These are phyloP conservation scores for Chytridium lagenaria DNA, from an alignment of 371 early-diverging fungal species.

Conservation along the genomic window DNA sequence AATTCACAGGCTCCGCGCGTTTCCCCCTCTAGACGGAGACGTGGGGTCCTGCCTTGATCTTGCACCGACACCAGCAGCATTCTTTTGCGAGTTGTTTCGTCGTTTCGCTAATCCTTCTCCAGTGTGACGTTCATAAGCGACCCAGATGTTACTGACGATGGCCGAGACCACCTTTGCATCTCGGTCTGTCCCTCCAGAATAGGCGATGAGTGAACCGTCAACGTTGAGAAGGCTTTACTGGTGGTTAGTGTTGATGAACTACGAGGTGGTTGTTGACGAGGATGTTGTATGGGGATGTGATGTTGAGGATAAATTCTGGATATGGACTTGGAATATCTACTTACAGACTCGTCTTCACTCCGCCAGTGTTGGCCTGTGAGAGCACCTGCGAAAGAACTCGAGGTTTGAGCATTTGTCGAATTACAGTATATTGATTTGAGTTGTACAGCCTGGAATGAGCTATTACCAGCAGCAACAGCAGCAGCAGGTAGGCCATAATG, in stretches of 20 bases:
- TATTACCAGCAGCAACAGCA: too few relatives aligned
- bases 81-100: conserved; percentile 15
- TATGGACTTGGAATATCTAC: conserved; percentile 16
- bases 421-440: too few relatives aligned
- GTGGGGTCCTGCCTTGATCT: too few relatives aligned
- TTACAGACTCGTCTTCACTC: conserved; percentile 71
- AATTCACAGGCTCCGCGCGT: background rate
- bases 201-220: conserved; percentile 76
- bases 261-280: background rate
- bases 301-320: background rate
- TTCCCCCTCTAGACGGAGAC: background rate
- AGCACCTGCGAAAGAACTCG: conserved; percentile 74
- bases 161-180: conserved; percentile 74
- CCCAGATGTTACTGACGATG: conserved; percentile 80
- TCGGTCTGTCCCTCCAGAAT: conserved; percentile 65
- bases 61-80: too few relatives aligned
- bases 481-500: too few relatives aligned
- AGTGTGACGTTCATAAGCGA: conserved; percentile 70
- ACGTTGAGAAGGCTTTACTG: conserved; percentile 66
- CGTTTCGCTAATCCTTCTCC: conserved; percentile 36
- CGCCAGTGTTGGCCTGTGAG: conserved; percentile 67
- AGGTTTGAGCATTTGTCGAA: conserved; percentile 77
- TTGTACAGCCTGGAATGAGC: too few relatives aligned
- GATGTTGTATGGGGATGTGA: background rate
- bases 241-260: background rate